Conservation (phyloP, 495 filamentous ascomycete genomes). For the Staphylotrichum tortipilum region DNA sequence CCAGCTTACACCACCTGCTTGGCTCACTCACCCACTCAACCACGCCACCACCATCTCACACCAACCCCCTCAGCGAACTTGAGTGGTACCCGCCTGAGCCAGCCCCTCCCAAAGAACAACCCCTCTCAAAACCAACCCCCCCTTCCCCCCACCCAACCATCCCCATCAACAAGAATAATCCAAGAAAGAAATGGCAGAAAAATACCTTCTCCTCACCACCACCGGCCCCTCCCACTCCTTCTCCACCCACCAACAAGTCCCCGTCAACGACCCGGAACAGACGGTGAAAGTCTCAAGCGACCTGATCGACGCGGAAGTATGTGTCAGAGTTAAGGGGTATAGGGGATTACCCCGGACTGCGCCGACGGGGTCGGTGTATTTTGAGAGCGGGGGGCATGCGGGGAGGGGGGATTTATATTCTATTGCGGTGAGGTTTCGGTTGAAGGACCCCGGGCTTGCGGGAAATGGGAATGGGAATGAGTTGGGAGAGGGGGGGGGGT, state of each 20-base stretch:
- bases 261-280: slow-evolving; percentile 58
- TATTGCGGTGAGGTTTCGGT: slow-evolving; percentile 67
- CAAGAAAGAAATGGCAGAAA: slow-evolving; percentile 42
- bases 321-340: slow-evolving; percentile 72
- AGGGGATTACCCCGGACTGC: slow-evolving; percentile 49
- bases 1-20: too few species aligned
- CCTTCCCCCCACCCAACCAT: not conserved
- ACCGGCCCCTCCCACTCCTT: slow-evolving; percentile 67
- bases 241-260: slow-evolving; percentile 54
- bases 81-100: too few species aligned
- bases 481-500: not conserved
- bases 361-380: slow-evolving; percentile 58
- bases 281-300: slow-evolving; percentile 47
- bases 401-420: slow-evolving; percentile 64
- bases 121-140: too few species aligned
- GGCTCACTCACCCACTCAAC: too few species aligned
- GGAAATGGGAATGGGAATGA: not conserved
- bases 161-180: not conserved
- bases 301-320: slow-evolving; percentile 51
- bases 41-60: too few species aligned
- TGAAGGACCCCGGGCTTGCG: slow-evolving; percentile 40
- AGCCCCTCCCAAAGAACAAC: too few species aligned
- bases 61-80: too few species aligned
- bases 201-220: slow-evolving; percentile 63
- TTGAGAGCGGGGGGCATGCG: slow-evolving; percentile 56